Base-by-base conservation (phyloP, 202 grass and related monocot genomes). In the Hordeum pubiflorum region DNA sequence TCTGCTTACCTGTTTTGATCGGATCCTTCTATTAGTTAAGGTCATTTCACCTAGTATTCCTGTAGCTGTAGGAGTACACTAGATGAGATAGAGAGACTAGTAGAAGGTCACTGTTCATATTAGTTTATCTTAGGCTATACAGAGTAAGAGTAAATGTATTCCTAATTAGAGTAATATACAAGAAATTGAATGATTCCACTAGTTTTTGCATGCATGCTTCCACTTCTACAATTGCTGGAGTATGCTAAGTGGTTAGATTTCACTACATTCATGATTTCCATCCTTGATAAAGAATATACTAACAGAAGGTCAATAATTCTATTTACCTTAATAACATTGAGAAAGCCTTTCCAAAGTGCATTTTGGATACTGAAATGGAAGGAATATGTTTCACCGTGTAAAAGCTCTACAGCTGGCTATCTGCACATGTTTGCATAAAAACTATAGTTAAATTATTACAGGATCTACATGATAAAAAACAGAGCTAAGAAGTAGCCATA, bases 251-350 rank as follows among this genome's bases (percentile, higher is more conserved):
- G 23, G 7, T 60, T 24, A 23, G 7, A 54, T 75, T 82, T 79
- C 21, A 39, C 6, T 31, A 2, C 7, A 31, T 63, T 27, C 23
- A 9, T 50, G 40, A 69, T 26, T 77, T 78, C 31, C 9, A 31
- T 68, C 41, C 15, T 74, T 38, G 15, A 38, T 24, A 63, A 67
- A 1, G 6, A 40, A 74, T 41, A 9, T 67, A 33, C 32, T 29
- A 75, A 13, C 39, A 48, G 17, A 61, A 24, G 18, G 13, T 50
- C 27, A 83, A 38, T 12, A 3, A 72, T 37, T 50, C 17, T 18
- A 0, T 66, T 27, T 48, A 89, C 87, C 87, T 89, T 22, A 65
- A 78, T 82, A 23, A 61, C 6, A 11, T 41, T 44, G 27, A 67
- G 21, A 64, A 78, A 50, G 26, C 20, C 24, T 77, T 56, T 58